Percentiles rank a stretch among this genome's conserved stretches.
These are phyloP conservation scores for Thozetella sp. DNA, from an alignment of 495 filamentous ascomycete species.

Conservation along the genomic window DNA sequence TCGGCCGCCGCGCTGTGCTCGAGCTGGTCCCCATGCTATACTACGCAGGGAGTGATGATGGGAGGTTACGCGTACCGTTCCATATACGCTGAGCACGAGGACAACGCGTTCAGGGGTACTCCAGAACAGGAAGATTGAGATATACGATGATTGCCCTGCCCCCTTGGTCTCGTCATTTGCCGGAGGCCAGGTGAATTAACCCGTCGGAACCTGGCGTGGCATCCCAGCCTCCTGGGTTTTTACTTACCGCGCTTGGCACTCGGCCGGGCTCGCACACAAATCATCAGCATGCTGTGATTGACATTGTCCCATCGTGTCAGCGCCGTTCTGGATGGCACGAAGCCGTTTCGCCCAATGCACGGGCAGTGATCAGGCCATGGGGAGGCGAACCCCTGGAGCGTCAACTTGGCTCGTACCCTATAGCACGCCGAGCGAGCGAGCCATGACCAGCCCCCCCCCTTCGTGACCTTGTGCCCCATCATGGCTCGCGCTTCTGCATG, in stretches of 20 bases:
- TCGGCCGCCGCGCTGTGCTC: too few relatives aligned
- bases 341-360: not conserved
- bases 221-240: not conserved
- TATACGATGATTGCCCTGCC: not conserved
- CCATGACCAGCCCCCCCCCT: too few relatives aligned
- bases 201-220: not conserved
- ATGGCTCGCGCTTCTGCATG: not conserved
- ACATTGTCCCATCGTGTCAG: not conserved
- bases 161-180: not conserved
- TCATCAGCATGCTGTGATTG: not conserved
- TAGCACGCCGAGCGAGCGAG: too few relatives aligned
- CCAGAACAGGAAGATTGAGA: not conserved
- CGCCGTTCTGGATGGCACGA: not conserved
- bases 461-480: not conserved
- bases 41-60: too few relatives aligned
- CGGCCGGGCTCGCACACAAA: not conserved
- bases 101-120: too few relatives aligned
- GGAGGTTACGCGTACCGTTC: not conserved
- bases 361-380: not conserved
- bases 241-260: not conserved
- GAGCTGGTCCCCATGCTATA: too few relatives aligned
- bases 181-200: not conserved
- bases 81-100: too few relatives aligned
- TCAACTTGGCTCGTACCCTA: not conserved
- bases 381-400: not conserved